phyloP scores from a whole-genome alignment of 495 filamentous ascomycete genomes.

The Penicillium robsamsonii region DNA sequence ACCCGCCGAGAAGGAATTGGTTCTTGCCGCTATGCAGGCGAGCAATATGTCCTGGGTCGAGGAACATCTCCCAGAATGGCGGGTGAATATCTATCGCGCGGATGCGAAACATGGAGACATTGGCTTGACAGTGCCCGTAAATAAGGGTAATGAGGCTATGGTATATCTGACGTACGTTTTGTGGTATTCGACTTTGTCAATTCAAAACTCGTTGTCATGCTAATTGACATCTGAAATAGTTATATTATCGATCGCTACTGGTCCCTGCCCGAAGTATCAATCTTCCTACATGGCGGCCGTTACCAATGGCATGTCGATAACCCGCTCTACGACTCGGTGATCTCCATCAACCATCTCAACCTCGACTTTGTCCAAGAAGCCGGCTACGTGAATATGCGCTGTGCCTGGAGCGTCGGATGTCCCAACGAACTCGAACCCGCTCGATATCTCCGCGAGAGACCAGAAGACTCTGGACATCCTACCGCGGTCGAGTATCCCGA shows the following conservation, averaged over 20 bases:
- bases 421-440: conserved; percentile 32
- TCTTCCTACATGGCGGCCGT: conserved; percentile 47
- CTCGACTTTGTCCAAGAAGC: conserved; percentile 23
- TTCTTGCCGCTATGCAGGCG: conserved; percentile 25
- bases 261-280: conserved; percentile 38
- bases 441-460: conserved; percentile 25
- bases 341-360: conserved; percentile 28
- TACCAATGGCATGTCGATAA: conserved; percentile 56
- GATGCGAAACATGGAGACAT: conserved; percentile 38
- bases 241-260: conserved; percentile 50
- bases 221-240: conserved; percentile 7
- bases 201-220: not conserved
- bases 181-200: not conserved
- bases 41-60: conserved; percentile 33
- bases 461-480: conserved; percentile 18
- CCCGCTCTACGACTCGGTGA: conserved; percentile 42
- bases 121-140: conserved; percentile 44
- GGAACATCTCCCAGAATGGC: conserved; percentile 36
- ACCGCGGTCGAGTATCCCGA: conserved; percentile 24
- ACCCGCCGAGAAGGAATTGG: conserved; percentile 24
- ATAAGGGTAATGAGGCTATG: conserved; percentile 65
- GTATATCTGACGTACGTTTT: conserved; percentile 54
- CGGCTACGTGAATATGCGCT: conserved; percentile 53
- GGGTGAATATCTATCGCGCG: conserved; percentile 48
- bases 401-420: conserved; percentile 45